phyloP scores from a whole-genome alignment of 495 filamentous ascomycete genomes.

The Neurospora sp. region DNA sequence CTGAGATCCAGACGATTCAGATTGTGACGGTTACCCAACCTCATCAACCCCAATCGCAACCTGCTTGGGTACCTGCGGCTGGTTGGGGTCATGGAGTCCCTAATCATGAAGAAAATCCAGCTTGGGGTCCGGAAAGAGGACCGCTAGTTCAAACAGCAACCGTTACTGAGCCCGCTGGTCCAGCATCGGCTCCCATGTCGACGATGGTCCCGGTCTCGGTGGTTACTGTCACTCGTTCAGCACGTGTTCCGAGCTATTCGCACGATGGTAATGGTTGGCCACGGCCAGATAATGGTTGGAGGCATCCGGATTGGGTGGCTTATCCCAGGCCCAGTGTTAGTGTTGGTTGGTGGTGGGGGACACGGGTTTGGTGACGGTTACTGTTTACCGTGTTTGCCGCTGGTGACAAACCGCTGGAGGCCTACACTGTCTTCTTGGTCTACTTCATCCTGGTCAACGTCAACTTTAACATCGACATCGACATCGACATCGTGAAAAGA shows the following conservation, averaged over 20 bases:
- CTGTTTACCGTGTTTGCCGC: background rate
- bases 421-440: background rate
- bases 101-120: background rate
- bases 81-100: background rate
- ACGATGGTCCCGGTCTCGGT: background rate
- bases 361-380: background rate
- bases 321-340: background rate
- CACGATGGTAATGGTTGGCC: background rate
- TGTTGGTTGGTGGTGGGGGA: background rate
- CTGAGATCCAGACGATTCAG: background rate
- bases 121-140: background rate
- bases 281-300: background rate
- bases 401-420: background rate
- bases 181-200: background rate
- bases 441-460: background rate
- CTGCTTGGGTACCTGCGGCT: background rate
- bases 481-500: background rate
- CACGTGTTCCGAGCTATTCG: background rate
- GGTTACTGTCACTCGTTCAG: background rate
- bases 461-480: background rate
- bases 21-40: conserved; percentile 1
- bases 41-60: background rate
- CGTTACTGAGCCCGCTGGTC: background rate
- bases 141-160: background rate
- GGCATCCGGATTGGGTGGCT: background rate